A percentile compares a stretch with the other conserved stretches of the same genome.
Conservation (phyloP, 768 basidiomycete species). For the Boletus coccyginus region DNA sequence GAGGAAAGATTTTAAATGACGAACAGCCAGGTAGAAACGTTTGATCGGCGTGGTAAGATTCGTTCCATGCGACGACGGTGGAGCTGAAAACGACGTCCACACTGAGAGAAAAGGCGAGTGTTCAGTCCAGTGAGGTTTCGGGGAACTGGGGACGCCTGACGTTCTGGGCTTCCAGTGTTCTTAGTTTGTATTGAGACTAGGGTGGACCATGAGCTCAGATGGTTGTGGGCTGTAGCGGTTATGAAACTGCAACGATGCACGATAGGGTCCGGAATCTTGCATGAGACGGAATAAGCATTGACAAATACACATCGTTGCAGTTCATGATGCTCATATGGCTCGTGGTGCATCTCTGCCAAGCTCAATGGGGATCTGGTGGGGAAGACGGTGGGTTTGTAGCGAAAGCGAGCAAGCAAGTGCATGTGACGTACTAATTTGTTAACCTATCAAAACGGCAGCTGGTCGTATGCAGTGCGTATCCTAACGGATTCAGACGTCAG, state of each 20-base stretch:
- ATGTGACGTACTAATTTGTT: constrained; percentile 1
- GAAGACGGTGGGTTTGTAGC: neutral
- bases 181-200: neutral
- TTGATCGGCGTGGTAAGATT: constrained; percentile 20
- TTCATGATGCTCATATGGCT: neutral
- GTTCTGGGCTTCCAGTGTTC: neutral
- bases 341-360: neutral
- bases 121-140: neutral
- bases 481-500: constrained; percentile 3
- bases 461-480: neutral
- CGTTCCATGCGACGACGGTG: neutral
- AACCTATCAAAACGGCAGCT: neutral
- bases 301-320: constrained; percentile 1
- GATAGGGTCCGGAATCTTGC: neutral
- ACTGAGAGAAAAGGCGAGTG: neutral
- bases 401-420: neutral
- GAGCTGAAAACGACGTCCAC: neutral
- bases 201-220: neutral
- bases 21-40: constrained; percentile 20
- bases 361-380: neutral
- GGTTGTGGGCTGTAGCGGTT: neutral
- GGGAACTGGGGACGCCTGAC: neutral
- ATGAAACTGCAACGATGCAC: constrained; percentile 13
- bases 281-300: neutral
- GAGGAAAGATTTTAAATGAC: constrained; percentile 11